Base-by-base conservation (phyloP, 345 rosid species). In the Turnera subulata region DNA sequence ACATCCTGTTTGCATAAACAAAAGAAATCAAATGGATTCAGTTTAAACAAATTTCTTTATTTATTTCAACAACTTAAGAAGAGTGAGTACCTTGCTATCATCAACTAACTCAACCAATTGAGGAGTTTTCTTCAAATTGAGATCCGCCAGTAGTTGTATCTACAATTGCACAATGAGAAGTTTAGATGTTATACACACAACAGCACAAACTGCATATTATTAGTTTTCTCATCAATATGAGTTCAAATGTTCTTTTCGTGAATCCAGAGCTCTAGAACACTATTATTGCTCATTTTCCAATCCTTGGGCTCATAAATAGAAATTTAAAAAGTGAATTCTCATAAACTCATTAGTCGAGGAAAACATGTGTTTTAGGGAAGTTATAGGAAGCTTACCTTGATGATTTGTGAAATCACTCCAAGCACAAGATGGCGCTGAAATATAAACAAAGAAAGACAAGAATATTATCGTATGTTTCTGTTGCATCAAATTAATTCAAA, bases 111-210 rank as follows among this genome's bases (percentile, higher is more conserved):
- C 96, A 61, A 93, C 79, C 74, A 93, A 68, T 74, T 89, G 91
- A 33, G 99, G 99, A 68, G 99, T 93, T 74, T 87, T 93, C 81
- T 87, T 93, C 82, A 93, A 80, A 82, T 93, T 93, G 59, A 93
- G 94, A 79, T 89, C 97, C 19, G 99, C 99, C 72, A 93, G 58
- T 26, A 93, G 77, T 93, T 93, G 99, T 78, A 93, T 89, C 97
- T 89, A 63, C 11, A 59, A 73, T 23, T 71, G 21, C 19, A 71
- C 62, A 46, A 68, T 46, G 55, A 18, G 21, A 70, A 64, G 32
- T 56, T 76, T 25, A 61, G 48, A 29, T 29, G 35, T 29, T 29
- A 3, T 29, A 29, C 8, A 8, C 35, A 3, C 35, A 29, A 29
- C 35, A 29, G 35, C 4, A 29, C 35, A 29, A 29, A n/a, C n/a